phyloP scores from a whole-genome alignment of 257 asterid species.

The Solanum pinnatisectum region DNA sequence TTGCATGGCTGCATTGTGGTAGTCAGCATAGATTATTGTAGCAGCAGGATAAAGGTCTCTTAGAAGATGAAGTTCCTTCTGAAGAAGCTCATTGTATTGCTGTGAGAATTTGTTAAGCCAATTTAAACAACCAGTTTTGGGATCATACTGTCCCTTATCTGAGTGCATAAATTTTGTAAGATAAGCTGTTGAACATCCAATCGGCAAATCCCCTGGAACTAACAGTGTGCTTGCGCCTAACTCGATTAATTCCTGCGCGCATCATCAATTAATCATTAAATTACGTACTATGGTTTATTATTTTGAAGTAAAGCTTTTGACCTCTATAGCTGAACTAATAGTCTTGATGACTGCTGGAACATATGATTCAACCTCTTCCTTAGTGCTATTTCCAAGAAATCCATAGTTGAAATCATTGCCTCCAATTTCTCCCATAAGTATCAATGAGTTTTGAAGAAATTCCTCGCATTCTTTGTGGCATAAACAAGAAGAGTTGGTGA shows the following conservation, averaged over 20 bases:
- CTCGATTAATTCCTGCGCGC: conserved; percentile 30
- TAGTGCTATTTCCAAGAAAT: not conserved
- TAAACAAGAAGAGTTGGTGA: not conserved
- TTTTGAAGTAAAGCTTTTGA: not conserved
- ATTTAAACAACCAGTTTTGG: conserved; percentile 28
- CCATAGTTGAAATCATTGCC: conserved; percentile 48
- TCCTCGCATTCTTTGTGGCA: conserved; percentile 14
- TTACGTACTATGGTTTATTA: not conserved
- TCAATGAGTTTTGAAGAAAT: conserved; percentile 20
- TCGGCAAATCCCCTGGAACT: conserved; percentile 42
- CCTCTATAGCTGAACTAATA: conserved; percentile 2
- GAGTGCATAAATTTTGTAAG: conserved; percentile 17
- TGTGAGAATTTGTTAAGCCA: conserved; percentile 30
- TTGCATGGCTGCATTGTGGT: conserved; percentile 31
- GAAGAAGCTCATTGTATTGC: conserved; percentile 24
- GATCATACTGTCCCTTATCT: conserved; percentile 15
- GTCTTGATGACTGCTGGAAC: conserved; percentile 12
- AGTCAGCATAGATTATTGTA: conserved; percentile 38
- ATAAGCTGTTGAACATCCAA: conserved; percentile 30
- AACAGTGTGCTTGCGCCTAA: conserved; percentile 36
- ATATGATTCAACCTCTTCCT: conserved; percentile 7
- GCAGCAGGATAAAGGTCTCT: conserved; percentile 17
- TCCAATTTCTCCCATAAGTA: conserved; percentile 52
- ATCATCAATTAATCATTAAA: too few species aligned
- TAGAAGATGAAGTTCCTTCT: conserved; percentile 11